These are phyloP conservation scores for Calocybe indica DNA, from an alignment of 768 basidiomycete genomes.

Conservation along the genomic window DNA sequence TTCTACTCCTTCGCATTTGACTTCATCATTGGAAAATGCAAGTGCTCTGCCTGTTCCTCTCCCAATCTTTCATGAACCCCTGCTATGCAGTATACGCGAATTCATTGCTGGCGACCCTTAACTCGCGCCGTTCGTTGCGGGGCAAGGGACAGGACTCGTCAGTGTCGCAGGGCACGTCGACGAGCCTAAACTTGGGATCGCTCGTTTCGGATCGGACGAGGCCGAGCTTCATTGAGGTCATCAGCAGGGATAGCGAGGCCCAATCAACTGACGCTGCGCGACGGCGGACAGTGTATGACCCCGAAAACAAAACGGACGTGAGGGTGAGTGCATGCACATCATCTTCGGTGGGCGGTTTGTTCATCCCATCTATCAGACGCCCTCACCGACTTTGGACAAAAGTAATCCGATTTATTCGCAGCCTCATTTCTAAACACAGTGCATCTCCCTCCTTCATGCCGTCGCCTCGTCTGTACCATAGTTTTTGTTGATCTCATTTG, in stretches of 20 bases:
- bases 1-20: constrained; percentile 45
- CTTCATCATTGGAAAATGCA: constrained; percentile 47
- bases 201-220: constrained; percentile 16
- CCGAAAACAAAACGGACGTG: constrained; percentile 7
- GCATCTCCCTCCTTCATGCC: no score
- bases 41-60: constrained; percentile 5
- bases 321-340: constrained; percentile 1
- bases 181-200: constrained; percentile 28
- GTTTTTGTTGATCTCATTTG: no score
- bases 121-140: constrained; percentile 31
- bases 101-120: constrained; percentile 38
- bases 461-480: no score
- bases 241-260: constrained; percentile 5
- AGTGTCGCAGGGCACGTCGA: constrained; percentile 23
- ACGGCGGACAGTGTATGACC: constrained; percentile 1
- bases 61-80: background rate
- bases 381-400: background rate
- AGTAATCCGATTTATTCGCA: no score
- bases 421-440: no score
- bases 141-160: constrained; percentile 11
- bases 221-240: constrained; percentile 11
- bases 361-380: background rate
- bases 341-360: background rate
- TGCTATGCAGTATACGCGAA: constrained; percentile 36
- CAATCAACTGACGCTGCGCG: constrained; percentile 3